Evolutionary conservation across 23 red algal species (phyloP), one percentile per base, ranked within the genome.

Genomic region (Gracilaria gracilis): DNA sequence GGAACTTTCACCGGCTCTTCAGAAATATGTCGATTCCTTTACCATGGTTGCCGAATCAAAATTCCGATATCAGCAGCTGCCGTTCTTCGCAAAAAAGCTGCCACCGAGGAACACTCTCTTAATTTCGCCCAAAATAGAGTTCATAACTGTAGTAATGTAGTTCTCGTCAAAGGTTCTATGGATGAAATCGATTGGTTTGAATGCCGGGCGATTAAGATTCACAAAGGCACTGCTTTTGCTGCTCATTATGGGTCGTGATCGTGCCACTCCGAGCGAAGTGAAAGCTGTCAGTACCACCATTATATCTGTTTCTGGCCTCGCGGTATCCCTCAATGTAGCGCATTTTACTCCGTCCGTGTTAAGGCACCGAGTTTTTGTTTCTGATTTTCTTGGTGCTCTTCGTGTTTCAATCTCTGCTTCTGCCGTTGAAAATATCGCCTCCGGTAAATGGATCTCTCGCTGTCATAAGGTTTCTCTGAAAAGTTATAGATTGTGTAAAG

Each of bases 211-310:
- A 99, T 79, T 96, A 91, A 15, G 97, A 99, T 78, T 90, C 97
- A 99, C 97, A 42, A 99, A 99, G 53, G 97, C 94, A 8, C 76
- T 99, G 9, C 71, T 96, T 23, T 91, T 94, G 15, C 71, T 99
- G 44, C 93, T 99, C 31, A 79, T 99, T 21, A 91, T 86, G n/a
- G 94, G 97, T 42, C 69, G 96, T 50, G 84, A 61, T 51, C 94
- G 94, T 21, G 61, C 42, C 17, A 99, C 77, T 16, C 66, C 78
- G 29, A 75, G 89, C 55, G 93, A 96, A 57, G 81, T 99, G 13
- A 53, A 75, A 42, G 54, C 44, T 19, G 83, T 99, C 48, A 82
- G 69, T 33, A 85, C 97, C 11, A 75, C 57, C 4, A 96, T 99
- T 73, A 94, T 99, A 27, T 55, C 89, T 32, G 90, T 72, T 46